Base-by-base conservation (phyloP, 371 early-diverging fungal species). In the Conidiobolus incongruus region DNA sequence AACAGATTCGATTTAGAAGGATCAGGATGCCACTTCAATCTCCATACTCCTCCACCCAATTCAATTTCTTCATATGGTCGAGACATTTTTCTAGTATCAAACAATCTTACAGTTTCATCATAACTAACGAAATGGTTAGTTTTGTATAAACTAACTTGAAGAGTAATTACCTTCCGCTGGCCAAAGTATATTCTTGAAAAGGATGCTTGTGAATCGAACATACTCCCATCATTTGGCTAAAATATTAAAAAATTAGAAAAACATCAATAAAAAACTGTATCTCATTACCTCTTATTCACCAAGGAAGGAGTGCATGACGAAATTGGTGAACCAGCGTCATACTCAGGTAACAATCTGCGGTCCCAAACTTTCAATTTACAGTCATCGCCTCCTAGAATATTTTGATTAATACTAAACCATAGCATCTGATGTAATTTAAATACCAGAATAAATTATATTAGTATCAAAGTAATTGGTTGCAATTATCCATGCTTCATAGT, bases 281-380 rank as follows among this genome's bases (percentile, higher is more conserved):
- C n/a, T n/a, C n/a, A n/a, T n/a, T n/a, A n/a, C n/a, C 36, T 36
- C 20, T 36, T 36, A 11, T 36, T 36, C 2, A 19, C 19, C 19
- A 36, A 20, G 4, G 36, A 17, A 2, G 36, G 19, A 4, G 26
- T 3, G 26, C 4, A 3, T 8, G 4, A 8, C 4, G 26, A 26
- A 8, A 26, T 26, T 26, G 26, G 26, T 2, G 20, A 17, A 17
- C 8, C 31, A 11, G 24, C 30, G 19, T 4, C 30, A 7, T 15
- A 13, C 10, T n/a, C n/a, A n/a, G 42, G 32, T 20, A 38, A 17
- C 32, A 42, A 17, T 20, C 42, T 42, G 2, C 21, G n/a, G 31
- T 42, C 42, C 42, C 42, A 42, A 12, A 29, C 32, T 21, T 42
- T 42, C 5, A 42, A 29, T 28, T 42, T 42, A 8, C 32, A 29